phyloP scores from a whole-genome alignment of 129 eudicot genomes.

The Flaveria sonorensis region DNA sequence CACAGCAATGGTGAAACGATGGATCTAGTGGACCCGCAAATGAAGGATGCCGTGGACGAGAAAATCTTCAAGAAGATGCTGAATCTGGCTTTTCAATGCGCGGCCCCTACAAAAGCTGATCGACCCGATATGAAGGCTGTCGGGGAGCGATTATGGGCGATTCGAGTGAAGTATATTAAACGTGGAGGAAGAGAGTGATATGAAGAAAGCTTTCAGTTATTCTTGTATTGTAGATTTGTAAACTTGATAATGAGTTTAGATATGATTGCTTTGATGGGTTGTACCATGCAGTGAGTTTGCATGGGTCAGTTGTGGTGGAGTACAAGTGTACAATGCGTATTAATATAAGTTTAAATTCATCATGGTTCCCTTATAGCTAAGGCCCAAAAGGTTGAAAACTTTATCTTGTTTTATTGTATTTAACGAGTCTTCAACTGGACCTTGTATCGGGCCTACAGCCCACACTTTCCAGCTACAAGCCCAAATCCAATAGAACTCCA shows the following conservation, averaged over 20 bases:
- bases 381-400: background rate
- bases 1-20: conserved; percentile 57
- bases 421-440: too few relatives aligned
- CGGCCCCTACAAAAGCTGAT: conserved; percentile 78
- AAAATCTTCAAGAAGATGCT: conserved; percentile 61
- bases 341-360: background rate
- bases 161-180: conserved; percentile 63
- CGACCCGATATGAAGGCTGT: conserved; percentile 91
- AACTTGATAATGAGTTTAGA: conserved; percentile 10
- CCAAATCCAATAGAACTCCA: too few relatives aligned
- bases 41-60: conserved; percentile 55
- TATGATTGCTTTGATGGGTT: conserved; percentile 28
- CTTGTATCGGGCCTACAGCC: too few relatives aligned
- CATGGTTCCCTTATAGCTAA: background rate
- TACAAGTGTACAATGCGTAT: conserved; percentile 33
- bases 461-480: too few relatives aligned
- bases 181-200: conserved; percentile 42
- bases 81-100: conserved; percentile 75
- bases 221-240: conserved; percentile 26
- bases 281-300: conserved; percentile 22
- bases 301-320: conserved; percentile 17
- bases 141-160: conserved; percentile 81
- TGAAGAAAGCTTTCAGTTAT: background rate
- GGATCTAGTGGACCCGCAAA: conserved; percentile 74
- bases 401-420: too few relatives aligned